A percentile compares a stretch with the other conserved stretches of the same genome.
Conservation (phyloP, 1,139 yeast genomes). For the Meyerozyma carpophila region DNA sequence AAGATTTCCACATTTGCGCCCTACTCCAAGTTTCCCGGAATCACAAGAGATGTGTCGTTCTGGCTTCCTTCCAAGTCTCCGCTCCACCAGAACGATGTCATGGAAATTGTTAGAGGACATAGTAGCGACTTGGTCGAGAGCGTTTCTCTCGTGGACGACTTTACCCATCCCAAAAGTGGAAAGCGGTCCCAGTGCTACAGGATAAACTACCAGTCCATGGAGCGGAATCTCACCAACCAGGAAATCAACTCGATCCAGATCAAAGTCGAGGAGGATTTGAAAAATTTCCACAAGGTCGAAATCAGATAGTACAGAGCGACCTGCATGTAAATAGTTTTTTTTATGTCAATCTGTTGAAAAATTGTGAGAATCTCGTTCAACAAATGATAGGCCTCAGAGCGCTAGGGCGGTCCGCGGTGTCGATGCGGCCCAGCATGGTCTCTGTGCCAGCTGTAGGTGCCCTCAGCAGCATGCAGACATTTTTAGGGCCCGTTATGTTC, state of each 20-base stretch:
- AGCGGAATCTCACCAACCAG: conserved; percentile 75
- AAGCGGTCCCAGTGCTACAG: conserved; percentile 81
- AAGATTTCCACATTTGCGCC: conserved; percentile 73
- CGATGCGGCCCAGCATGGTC: neutral
- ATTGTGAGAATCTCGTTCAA: neutral
- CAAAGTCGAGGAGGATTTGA: conserved; percentile 52
- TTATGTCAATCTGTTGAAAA: neutral
- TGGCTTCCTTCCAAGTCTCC: conserved; percentile 58
- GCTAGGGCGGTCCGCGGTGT: neutral
- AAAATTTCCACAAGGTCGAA: conserved; percentile 49
- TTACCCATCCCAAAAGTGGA: conserved; percentile 78
- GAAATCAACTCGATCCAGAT: conserved; percentile 73
- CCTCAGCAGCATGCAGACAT: neutral
- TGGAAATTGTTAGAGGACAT: conserved; percentile 81
- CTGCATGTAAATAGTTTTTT: neutral
- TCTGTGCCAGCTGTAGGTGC: neutral
- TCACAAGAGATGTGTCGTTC: conserved; percentile 83
- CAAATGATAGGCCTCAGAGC: neutral
- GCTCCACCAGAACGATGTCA: conserved; percentile 83
- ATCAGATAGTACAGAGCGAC: conserved; percentile 42
- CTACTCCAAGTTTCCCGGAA: conserved; percentile 87
- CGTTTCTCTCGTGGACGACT: conserved; percentile 76
- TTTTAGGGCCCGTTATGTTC: conserved; percentile 1
- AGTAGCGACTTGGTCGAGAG: conserved; percentile 90
- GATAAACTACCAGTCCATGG: conserved; percentile 93